These are phyloP conservation scores for Davidsoniella australis DNA, from an alignment of 2,329 filamentous ascomycete genomes.

Conservation along the genomic window DNA sequence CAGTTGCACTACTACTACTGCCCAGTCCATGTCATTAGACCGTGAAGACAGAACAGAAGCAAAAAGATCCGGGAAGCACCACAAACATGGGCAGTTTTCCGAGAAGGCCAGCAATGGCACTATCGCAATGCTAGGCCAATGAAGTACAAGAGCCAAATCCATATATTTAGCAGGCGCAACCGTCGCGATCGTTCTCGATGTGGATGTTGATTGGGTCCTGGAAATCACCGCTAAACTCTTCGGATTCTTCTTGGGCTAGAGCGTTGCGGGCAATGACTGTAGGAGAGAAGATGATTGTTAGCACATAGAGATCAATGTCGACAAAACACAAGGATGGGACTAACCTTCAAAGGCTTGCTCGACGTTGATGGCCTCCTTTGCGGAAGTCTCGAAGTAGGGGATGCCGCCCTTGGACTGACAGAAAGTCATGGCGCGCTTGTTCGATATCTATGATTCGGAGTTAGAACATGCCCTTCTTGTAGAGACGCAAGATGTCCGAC, in stretches of 20 bases:
- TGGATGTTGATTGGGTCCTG: constrained; percentile 97
- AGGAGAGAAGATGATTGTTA: neutral
- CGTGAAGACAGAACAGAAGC: neutral
- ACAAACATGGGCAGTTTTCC: neutral
- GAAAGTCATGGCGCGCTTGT: constrained; percentile 90
- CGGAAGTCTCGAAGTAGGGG: constrained; percentile 97
- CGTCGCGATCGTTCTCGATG: constrained; percentile 81
- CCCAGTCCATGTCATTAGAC: neutral
- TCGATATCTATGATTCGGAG: constrained; percentile 49
- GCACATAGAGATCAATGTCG: neutral
- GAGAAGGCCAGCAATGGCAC: neutral
- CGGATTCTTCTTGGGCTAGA: constrained; percentile 87
- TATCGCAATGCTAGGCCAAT: neutral
- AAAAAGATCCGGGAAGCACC: neutral
- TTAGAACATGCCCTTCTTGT: neutral
- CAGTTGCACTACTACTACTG: too few relatives aligned
- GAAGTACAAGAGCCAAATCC: too few relatives aligned
- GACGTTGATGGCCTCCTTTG: constrained; percentile 96
- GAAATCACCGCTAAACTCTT: constrained; percentile 95
- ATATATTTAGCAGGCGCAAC: constrained; percentile 64
- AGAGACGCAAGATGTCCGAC: constrained; percentile 15
- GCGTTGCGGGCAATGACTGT: constrained; percentile 91
- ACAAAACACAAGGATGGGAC: constrained; percentile 11
- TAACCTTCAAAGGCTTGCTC: constrained; percentile 60
- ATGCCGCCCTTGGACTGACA: constrained; percentile 96